Evolutionary conservation across 768 basidiomycete genomes (phyloP), one percentile per base, ranked within the genome.

Genomic region (Trametes punicea): DNA sequence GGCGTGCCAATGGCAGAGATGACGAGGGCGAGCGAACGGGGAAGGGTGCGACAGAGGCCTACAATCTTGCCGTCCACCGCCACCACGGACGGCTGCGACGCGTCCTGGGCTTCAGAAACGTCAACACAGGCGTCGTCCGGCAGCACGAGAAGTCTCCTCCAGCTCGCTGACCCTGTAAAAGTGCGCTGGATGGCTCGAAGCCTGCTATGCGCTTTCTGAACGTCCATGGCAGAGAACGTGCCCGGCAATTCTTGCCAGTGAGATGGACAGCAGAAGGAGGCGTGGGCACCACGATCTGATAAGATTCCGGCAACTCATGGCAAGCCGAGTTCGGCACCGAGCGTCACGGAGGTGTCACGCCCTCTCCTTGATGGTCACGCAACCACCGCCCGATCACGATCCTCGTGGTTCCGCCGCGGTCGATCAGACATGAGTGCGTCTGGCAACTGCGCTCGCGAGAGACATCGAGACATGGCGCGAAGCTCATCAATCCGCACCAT

Each of bases 1-100:
- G 49, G 53, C 6, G 61, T 62, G 41, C 57, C 61, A 21, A 62
- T 33, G n/a, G 57, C 54, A 3, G 61, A 59, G 16, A 62, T 47
- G 40, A 59, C 54, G 27, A 62, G 57, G 25, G 52, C 47, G 23
- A 62, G 55, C 11, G 53, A 46, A 21, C 55, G 54, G 18, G 61
- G 61, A 16, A 62, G 57, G 27, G 46, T 50, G 26, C 57, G 61
- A 38, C 56, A 62, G 47, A 53, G 47, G 31, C 56, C 49, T 23
- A 55, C 53, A 29, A 55, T 36, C 27, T 34, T 15, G 48, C 52
- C 60, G 31, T 55, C 60, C 30, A 62, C 55, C 9, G 56, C 56
- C 38, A 62, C 30, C 26, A 49, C 20, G 21, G 56, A 55, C 29
- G 48, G 51, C 48, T 55, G 38, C 8, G 42, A 16, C 13, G 58